These are phyloP conservation scores for Neckera pumila DNA, from an alignment of 225 moss, liverwort and hornwort genomes.

Conservation along the genomic window DNA sequence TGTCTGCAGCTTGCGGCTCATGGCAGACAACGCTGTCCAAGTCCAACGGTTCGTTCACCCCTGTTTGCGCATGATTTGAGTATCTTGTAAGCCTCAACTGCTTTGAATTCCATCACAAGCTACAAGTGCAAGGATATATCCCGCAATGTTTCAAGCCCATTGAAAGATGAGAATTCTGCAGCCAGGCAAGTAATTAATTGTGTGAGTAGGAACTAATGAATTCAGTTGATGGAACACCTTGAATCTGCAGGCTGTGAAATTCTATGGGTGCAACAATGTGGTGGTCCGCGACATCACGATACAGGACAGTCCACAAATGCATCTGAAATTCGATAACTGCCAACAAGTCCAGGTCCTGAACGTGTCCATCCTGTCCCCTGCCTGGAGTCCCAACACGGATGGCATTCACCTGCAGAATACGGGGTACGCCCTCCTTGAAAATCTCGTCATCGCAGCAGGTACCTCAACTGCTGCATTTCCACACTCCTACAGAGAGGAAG, in stretches of 20 bases:
- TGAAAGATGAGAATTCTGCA: background rate
- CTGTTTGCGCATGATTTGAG: background rate
- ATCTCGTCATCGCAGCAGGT: conserved; percentile 53
- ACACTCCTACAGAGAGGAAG: background rate
- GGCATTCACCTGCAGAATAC: conserved; percentile 45
- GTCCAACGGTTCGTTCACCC: conserved; percentile 32
- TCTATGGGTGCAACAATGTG: conserved; percentile 40
- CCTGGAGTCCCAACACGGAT: conserved; percentile 49
- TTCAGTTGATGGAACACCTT: background rate
- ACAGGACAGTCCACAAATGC: conserved; percentile 51
- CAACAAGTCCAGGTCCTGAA: conserved; percentile 38
- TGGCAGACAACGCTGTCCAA: conserved; percentile 30
- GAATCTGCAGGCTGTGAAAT: conserved; percentile 29
- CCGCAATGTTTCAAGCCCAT: background rate
- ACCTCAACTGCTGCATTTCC: background rate
- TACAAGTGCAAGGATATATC: background rate
- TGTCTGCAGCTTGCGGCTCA: conserved; percentile 18
- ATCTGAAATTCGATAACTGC: conserved; percentile 50
- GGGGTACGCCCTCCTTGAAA: conserved; percentile 49
- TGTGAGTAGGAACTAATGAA: background rate
- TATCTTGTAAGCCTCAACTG: background rate
- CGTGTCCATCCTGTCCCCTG: conserved; percentile 31
- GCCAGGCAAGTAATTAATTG: background rate
- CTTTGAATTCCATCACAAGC: background rate
- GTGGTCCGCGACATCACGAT: conserved; percentile 45